Evolutionary conservation across 2,329 filamentous ascomycete species (phyloP).

Genomic region (Daldinia sp.): DNA sequence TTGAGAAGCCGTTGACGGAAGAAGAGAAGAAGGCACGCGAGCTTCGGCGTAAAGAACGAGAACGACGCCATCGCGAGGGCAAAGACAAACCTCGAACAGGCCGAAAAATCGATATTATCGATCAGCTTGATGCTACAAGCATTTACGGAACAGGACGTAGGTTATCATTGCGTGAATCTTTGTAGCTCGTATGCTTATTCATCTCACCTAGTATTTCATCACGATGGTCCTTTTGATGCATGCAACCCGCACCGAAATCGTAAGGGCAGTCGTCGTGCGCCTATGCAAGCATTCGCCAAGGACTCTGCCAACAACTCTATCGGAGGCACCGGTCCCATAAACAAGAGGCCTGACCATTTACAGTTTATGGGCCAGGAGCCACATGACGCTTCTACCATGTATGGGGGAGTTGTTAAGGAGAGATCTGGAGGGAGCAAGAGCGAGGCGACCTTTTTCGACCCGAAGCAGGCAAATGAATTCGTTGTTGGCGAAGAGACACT

Average conservation of each 20-base stretch:
- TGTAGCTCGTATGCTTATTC: slow-evolving; percentile 8
- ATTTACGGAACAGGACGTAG: slow-evolving; percentile 91
- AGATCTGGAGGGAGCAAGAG: slow-evolving; percentile 46
- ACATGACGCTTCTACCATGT: slow-evolving; percentile 89
- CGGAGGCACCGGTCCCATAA: slow-evolving; percentile 85
- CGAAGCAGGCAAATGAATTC: slow-evolving; percentile 70
- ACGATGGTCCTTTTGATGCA: slow-evolving; percentile 96
- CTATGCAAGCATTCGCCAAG: slow-evolving; percentile 95
- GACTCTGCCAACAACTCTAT: slow-evolving; percentile 92
- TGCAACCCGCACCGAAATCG: slow-evolving; percentile 94
- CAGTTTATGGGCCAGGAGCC: slow-evolving; percentile 83
- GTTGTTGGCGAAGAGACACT: slow-evolving; percentile 85
- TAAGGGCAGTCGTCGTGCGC: slow-evolving; percentile 80
- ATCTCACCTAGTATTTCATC: slow-evolving; percentile 79
- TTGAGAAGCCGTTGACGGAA: slow-evolving; percentile 69
- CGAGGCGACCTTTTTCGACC: slow-evolving; percentile 70
- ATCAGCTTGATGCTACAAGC: slow-evolving; percentile 94
- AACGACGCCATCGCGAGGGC: slow-evolving; percentile 61
- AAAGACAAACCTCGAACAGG: slow-evolving; percentile 56
- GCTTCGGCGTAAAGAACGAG: slow-evolving; percentile 60
- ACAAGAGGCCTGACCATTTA: slow-evolving; percentile 81
- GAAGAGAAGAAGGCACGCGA: slow-evolving; percentile 63
- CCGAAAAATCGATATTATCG: slow-evolving; percentile 82
- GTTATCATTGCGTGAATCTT: slow-evolving; percentile 48
- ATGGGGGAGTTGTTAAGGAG: slow-evolving; percentile 52